Conservation (phyloP, 2,329 filamentous ascomycete species). For the Passalora sequoiae region DNA sequence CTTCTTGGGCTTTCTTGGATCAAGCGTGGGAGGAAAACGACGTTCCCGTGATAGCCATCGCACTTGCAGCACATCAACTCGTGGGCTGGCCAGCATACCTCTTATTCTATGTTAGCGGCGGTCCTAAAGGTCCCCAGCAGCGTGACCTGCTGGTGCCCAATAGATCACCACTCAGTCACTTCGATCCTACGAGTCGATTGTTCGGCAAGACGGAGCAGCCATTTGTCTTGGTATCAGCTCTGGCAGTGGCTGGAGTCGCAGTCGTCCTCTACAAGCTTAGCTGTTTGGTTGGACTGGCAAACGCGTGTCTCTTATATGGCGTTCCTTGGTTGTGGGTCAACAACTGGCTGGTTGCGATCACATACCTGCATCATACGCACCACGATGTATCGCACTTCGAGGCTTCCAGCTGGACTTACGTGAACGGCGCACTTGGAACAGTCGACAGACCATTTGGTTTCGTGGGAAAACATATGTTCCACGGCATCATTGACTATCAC, state of each 20-base stretch:
- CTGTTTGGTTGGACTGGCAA: constrained; percentile 5
- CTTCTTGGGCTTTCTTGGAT: constrained; percentile 1
- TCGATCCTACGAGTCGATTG: constrained; percentile 53
- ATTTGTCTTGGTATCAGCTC: constrained; percentile 55
- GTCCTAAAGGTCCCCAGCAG: no score
- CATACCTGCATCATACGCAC: constrained; percentile 69
- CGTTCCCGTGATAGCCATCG: constrained; percentile 22
- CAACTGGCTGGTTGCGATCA: constrained; percentile 70
- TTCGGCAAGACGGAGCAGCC: constrained; percentile 44
- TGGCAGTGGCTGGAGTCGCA: constrained; percentile 53
- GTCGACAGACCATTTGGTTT: constrained; percentile 62
- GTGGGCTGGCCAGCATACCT: constrained; percentile 30
- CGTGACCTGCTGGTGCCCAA: constrained; percentile 3
- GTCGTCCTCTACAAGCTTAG: constrained; percentile 48
- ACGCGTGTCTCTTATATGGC: constrained; percentile 36
- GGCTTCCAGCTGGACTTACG: constrained; percentile 56
- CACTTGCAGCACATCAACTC: constrained; percentile 25
- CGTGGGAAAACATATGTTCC: constrained; percentile 60
- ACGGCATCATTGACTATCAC: constrained; percentile 61
- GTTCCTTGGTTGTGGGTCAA: constrained; percentile 67
- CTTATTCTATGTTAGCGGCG: constrained; percentile 23
- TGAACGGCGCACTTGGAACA: constrained; percentile 58
- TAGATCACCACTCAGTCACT: constrained; percentile 57
- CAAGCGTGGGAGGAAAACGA: constrained; percentile 21
- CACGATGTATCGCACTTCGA: constrained; percentile 54